phyloP scores from a whole-genome alignment of 495 filamentous ascomycete species.

The Rhizodiscina lignyota region DNA sequence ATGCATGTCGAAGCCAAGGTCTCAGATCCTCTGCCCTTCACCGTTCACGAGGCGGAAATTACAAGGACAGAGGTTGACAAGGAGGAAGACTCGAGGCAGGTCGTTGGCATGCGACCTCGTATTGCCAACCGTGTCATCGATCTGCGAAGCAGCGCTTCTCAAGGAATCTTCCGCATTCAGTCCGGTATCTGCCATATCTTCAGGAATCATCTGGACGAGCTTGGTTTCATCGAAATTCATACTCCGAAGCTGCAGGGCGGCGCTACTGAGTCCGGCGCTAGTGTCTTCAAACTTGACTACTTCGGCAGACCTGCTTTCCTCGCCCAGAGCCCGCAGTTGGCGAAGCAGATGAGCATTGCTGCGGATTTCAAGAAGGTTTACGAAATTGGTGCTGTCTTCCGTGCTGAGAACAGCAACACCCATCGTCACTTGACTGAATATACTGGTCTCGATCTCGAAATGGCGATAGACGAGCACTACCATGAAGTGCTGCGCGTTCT shows the following conservation, averaged over 20 bases:
- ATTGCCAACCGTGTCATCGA: constrained; percentile 84
- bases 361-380: constrained; percentile 83
- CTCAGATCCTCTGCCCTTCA: constrained; percentile 43
- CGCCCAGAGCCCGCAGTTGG: constrained; percentile 87
- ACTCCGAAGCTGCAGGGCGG: constrained; percentile 79
- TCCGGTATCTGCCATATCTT: constrained; percentile 70
- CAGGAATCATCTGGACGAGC: constrained; percentile 55
- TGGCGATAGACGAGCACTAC: constrained; percentile 82
- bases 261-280: constrained; percentile 84
- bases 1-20: constrained; percentile 37
- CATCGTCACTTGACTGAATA: constrained; percentile 96
- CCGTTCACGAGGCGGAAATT: constrained; percentile 46
- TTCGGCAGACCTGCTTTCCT: constrained; percentile 75
- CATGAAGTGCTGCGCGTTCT: constrained; percentile 69
- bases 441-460: constrained; percentile 92
- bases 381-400: constrained; percentile 81
- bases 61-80: constrained; percentile 16
- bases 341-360: constrained; percentile 93
- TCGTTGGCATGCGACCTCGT: constrained; percentile 59
- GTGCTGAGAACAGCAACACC: constrained; percentile 93
- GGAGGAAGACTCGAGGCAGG: constrained; percentile 24
- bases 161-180: constrained; percentile 73
- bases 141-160: constrained; percentile 71
- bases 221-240: constrained; percentile 74
- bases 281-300: constrained; percentile 85